Conservation (phyloP, 805 yeast species). For the Nakazawaea ambrosiae region DNA sequence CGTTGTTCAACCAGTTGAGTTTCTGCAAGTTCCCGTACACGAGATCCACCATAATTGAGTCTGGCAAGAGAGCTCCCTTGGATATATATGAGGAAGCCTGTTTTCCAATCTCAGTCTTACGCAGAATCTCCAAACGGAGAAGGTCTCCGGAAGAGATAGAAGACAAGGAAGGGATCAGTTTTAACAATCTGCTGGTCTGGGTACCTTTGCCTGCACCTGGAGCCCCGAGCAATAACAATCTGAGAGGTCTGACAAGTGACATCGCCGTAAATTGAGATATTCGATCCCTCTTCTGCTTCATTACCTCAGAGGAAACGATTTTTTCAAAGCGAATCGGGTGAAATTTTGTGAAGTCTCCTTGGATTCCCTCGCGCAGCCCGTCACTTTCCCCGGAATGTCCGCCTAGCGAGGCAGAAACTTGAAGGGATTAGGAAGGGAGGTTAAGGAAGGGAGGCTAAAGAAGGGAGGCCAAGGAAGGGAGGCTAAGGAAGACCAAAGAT, state of each 20-base stretch:
- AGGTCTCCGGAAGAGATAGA: slow-evolving; percentile 83
- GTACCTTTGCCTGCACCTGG: slow-evolving; percentile 98
- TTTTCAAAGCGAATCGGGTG: not conserved
- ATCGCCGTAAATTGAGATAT: too few species aligned
- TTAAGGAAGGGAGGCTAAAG: too few species aligned
- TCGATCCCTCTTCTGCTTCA: not conserved
- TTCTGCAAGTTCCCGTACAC: slow-evolving; percentile 42
- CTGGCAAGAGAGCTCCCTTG: slow-evolving; percentile 70
- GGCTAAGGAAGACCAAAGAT: too few species aligned
- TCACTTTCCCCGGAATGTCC: too few species aligned
- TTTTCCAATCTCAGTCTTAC: slow-evolving; percentile 45
- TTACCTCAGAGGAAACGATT: too few species aligned
- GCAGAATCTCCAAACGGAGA: slow-evolving; percentile 58
- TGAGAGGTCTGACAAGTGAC: slow-evolving; percentile 33
- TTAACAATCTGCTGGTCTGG: slow-evolving; percentile 59
- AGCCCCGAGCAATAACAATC: slow-evolving; percentile 79
- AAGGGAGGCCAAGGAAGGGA: too few species aligned
- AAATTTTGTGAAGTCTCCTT: too few species aligned
- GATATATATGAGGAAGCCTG: slow-evolving; percentile 50
- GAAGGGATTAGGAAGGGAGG: too few species aligned
- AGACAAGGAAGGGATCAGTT: slow-evolving; percentile 41
- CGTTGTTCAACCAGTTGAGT: slow-evolving; percentile 33
- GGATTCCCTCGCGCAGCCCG: too few species aligned
- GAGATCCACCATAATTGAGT: slow-evolving; percentile 53
- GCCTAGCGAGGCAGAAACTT: too few species aligned